Conservation (phyloP, 2,329 filamentous ascomycete genomes). For the Penicillium brasilianum region DNA sequence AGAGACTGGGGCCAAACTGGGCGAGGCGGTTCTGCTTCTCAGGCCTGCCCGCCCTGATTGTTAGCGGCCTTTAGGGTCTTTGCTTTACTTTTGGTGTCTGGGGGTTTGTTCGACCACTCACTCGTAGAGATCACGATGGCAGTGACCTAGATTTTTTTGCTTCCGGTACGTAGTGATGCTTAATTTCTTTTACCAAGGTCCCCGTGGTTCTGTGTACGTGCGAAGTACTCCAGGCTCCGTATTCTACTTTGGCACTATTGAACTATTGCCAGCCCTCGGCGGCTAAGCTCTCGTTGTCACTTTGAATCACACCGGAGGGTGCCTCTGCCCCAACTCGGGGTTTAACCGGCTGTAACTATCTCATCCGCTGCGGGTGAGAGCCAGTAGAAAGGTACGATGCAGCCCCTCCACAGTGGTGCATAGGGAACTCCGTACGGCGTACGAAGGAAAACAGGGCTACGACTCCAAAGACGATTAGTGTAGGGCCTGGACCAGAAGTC, state of each 20-base stretch:
- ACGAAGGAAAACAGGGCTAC: neutral
- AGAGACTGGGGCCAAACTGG: conserved; percentile 10
- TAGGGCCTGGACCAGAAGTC: conserved; percentile 11
- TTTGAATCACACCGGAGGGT: conserved; percentile 5
- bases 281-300: conserved; percentile 18
- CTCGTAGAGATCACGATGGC: neutral
- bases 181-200: neutral
- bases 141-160: neutral
- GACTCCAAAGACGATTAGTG: neutral
- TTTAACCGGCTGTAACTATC: neutral
- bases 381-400: conserved; percentile 6
- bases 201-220: neutral
- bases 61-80: neutral
- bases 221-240: neutral
- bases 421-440: neutral
- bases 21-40: neutral
- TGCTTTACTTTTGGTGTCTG: neutral
- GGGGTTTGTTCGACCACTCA: neutral
- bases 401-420: neutral
- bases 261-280: conserved; percentile 23
- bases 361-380: neutral
- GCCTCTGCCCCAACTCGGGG: neutral
- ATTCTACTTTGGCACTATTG: conserved; percentile 10
- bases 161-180: neutral
- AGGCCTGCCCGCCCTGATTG: neutral